A percentile compares a stretch with the other conserved stretches of the same genome.
These are phyloP conservation scores for Saturnispora saitoi DNA, from an alignment of 805 yeast genomes.

Conservation along the genomic window DNA sequence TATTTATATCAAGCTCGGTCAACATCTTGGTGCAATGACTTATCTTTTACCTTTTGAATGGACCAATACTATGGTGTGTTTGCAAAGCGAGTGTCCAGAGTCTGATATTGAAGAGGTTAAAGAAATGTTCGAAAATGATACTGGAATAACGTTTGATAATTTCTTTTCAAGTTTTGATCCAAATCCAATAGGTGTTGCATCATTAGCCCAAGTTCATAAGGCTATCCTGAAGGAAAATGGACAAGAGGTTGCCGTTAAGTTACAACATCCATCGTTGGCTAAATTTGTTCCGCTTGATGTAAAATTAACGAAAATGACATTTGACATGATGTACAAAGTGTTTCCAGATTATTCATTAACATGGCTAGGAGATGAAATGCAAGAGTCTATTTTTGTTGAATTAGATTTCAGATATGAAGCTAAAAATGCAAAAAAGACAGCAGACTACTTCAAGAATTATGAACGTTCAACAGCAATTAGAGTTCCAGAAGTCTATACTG, in stretches of 20 bases:
- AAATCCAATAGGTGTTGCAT: conserved; percentile 87
- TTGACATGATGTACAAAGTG: conserved; percentile 59
- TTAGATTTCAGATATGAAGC: conserved; percentile 86
- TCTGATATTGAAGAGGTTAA: conserved; percentile 64
- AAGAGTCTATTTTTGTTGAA: conserved; percentile 81
- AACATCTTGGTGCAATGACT: conserved; percentile 87
- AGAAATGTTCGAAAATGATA: conserved; percentile 58
- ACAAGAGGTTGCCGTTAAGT: conserved; percentile 76
- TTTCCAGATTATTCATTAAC: conserved; percentile 91
- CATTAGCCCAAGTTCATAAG: conserved; percentile 89
- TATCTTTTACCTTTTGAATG: conserved; percentile 87
- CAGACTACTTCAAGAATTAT: conserved; percentile 51
- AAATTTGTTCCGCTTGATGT: conserved; percentile 91
- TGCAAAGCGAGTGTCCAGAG: conserved; percentile 85
- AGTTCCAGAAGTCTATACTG: conserved; percentile 63
- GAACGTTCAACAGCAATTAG: conserved; percentile 62
- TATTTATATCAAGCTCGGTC: conserved; percentile 88
- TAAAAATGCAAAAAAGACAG: conserved; percentile 63
- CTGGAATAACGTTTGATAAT: conserved; percentile 52
- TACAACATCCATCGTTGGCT: conserved; percentile 83
- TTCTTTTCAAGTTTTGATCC: conserved; percentile 59
- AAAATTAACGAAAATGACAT: conserved; percentile 65
- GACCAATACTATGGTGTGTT: conserved; percentile 90
- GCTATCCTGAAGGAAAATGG: conserved; percentile 55
- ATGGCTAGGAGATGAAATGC: conserved; percentile 95